phyloP scores from a whole-genome alignment of 2,329 filamentous ascomycete species.

The Akanthomyces lecanii region DNA sequence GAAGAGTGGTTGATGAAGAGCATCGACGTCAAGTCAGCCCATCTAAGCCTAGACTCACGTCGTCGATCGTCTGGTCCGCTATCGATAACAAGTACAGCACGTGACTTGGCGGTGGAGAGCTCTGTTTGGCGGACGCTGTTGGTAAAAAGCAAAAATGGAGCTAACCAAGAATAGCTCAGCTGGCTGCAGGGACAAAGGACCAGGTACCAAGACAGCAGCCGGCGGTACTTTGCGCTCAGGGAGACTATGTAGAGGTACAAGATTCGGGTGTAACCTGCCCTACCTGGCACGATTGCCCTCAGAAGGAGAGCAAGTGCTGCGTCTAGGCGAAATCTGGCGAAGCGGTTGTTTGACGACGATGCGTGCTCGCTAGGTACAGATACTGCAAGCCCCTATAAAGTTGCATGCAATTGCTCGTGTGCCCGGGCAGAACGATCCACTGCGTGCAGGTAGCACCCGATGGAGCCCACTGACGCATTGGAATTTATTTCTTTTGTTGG shows the following conservation, averaged over 20 bases:
- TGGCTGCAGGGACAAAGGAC: not conserved
- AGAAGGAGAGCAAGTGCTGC: not conserved
- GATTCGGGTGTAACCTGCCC: not conserved
- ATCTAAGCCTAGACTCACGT: not conserved
- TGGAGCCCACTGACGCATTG: not conserved
- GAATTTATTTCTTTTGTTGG: not conserved
- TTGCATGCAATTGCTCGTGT: conserved; percentile 5
- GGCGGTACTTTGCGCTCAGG: not conserved
- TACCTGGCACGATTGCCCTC: not conserved
- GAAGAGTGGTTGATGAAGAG: not conserved
- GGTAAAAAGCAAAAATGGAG: conserved; percentile 1
- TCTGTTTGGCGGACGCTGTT: not conserved
- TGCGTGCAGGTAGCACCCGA: not conserved
- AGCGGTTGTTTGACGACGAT: not conserved
- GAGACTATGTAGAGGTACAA: not conserved
- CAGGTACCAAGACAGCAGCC: not conserved
- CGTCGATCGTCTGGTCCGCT: not conserved
- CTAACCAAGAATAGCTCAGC: not conserved
- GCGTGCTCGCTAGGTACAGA: not conserved
- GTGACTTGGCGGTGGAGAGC: not conserved
- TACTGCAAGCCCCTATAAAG: not conserved
- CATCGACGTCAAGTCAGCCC: not conserved
- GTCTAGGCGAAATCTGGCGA: not conserved
- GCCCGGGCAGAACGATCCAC: not conserved
- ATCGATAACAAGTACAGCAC: not conserved